Base-by-base conservation (phyloP, 1,139 yeast genomes). In the Candida freyschussii region DNA sequence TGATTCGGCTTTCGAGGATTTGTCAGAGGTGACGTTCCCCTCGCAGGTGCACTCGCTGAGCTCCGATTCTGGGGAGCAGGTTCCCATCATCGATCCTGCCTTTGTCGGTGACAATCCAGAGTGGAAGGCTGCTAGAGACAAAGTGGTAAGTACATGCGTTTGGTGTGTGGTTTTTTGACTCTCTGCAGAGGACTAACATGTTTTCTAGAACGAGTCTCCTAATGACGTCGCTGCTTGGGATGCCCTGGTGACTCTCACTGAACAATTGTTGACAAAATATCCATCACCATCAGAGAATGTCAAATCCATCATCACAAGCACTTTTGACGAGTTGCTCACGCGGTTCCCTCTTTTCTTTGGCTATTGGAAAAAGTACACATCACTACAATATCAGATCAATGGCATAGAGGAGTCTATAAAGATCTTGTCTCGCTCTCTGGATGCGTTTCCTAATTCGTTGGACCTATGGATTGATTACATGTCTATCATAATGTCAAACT, bases 391-490 rank as follows among this genome's bases (percentile, higher is more conserved):
- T 41, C 75, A 76, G 43, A 41, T 76, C 28, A 65, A 65, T 41
- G 87, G 86, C 0, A 52, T 68, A 2, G 62, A 66, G 2, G 62
- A 63, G 3, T 75, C 83, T 1, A 59, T 76, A 4, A 53, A 56
- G 2, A 58, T 72, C 0, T 52, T 79, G 26, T 59, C 65, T n/a
- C 53, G 58, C 17, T 65, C 81, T 0, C 66, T 77, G 4, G 60
- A 57, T 8, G 59, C 60, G 0, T 75, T 71, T 42, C 83, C 83
- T 1, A 59, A 62, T 26, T 75, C 82, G 2, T 44, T 78, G 9
- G 80, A 73, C n/a, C 57, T 81, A 4, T 81, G 91, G 91, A 48
- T 62, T 2, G 86, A 79, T 44, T 79, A 76, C 49, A 48, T 79
- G 35, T 64, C 66, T 26, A 75, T 79, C 1, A 48, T 75, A 19